phyloP scores from a whole-genome alignment of 495 filamentous ascomycete genomes.

The Penicillium bialowiezense region DNA sequence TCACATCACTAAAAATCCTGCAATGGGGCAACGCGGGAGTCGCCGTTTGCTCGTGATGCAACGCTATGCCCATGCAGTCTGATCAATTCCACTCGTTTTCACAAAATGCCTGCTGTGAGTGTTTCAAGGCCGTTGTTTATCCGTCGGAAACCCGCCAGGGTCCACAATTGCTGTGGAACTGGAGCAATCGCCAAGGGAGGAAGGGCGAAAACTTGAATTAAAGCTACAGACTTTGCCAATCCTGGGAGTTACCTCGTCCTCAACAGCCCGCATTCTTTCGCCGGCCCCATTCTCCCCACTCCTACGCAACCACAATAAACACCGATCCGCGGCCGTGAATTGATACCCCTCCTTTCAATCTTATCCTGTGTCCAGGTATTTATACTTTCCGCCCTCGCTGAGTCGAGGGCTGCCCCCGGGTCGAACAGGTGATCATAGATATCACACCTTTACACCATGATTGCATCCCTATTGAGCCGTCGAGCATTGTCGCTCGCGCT shows the following conservation, averaged over 20 bases:
- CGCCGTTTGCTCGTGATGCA: neutral
- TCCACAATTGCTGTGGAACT: constrained; percentile 9
- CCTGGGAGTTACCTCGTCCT: neutral
- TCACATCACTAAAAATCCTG: constrained; percentile 15
- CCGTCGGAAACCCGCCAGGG: constrained; percentile 14
- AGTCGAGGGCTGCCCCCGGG: neutral
- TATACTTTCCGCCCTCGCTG: constrained; percentile 6
- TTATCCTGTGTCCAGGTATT: neutral
- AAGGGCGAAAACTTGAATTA: neutral
- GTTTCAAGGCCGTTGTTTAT: neutral
- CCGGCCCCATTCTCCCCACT: constrained; percentile 16
- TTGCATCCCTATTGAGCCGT: constrained; percentile 24
- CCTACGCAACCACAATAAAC: constrained; percentile 29
- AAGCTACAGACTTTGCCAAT: neutral
- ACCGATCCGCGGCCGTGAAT: constrained; percentile 8
- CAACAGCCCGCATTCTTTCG: constrained; percentile 13
- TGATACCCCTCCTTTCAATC: constrained; percentile 5
- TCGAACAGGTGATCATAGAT: constrained; percentile 1
- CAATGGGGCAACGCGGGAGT: neutral
- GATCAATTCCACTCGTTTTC: too few relatives aligned
- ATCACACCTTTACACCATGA: constrained; percentile 22
- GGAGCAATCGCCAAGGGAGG: constrained; percentile 13
- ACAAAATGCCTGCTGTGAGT: too few relatives aligned
- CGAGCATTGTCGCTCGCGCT: constrained; percentile 40
- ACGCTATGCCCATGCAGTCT: neutral